phyloP scores from a whole-genome alignment of 2,329 filamentous ascomycete genomes.

The Calonectria hawksworthii region DNA sequence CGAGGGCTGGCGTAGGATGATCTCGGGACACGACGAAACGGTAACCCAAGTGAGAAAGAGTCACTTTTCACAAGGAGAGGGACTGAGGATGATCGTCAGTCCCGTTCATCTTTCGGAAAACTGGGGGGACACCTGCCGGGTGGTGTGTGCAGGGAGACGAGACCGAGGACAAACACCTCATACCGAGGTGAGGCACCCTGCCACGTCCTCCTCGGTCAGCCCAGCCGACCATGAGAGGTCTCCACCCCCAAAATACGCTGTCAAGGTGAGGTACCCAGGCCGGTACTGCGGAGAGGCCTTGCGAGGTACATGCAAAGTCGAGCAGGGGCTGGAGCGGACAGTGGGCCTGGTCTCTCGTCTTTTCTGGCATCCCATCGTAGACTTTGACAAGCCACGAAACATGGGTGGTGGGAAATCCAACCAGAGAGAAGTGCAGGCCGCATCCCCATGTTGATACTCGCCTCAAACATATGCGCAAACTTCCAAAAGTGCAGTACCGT shows the following conservation, averaged over 20 bases:
- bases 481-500: background rate
- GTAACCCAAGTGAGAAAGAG: background rate
- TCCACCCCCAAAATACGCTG: background rate
- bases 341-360: background rate
- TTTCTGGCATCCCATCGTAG: slow-evolving; percentile 22
- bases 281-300: slow-evolving; percentile 27
- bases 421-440: background rate
- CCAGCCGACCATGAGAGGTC: background rate
- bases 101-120: slow-evolving; percentile 8
- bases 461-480: background rate
- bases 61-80: background rate
- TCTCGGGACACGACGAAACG: slow-evolving; percentile 12
- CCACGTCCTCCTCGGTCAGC: slow-evolving; percentile 10
- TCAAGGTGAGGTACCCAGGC: slow-evolving; percentile 25
- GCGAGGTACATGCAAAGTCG: slow-evolving; percentile 4
- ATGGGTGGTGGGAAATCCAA: slow-evolving; percentile 10
- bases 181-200: slow-evolving; percentile 21
- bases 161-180: slow-evolving; percentile 14
- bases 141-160: background rate
- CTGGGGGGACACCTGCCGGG: background rate
- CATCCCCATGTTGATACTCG: background rate
- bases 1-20: slow-evolving; percentile 9
- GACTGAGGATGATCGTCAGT: background rate
- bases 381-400: slow-evolving; percentile 10
- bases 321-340: background rate